Conservation (phyloP, 139 green algal species). For the Limnomonas spitsbergensis region DNA sequence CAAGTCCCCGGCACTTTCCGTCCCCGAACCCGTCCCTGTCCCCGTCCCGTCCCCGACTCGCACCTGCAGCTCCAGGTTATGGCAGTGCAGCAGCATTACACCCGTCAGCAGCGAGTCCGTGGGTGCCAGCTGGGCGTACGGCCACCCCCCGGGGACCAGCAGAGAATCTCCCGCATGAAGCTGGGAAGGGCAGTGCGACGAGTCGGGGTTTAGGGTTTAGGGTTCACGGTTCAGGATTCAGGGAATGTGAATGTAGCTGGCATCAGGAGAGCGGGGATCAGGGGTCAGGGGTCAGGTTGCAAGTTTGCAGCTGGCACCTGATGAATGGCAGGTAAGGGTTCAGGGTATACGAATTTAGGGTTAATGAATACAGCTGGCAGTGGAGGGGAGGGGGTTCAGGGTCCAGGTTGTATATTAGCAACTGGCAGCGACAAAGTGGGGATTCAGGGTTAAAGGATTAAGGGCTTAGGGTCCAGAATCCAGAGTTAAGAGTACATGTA, state of each 20-base stretch:
- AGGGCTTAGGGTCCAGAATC: too few relatives aligned
- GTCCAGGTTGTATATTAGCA: too few relatives aligned
- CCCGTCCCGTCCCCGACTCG: neutral
- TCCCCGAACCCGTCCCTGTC: neutral
- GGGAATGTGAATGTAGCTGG: too few relatives aligned
- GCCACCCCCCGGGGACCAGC: slow-evolving; percentile 36
- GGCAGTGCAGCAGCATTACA: neutral
- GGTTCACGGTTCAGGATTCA: too few relatives aligned
- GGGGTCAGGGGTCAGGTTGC: neutral
- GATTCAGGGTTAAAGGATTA: too few relatives aligned
- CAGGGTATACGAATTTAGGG: neutral
- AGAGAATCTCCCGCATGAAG: slow-evolving; percentile 17
- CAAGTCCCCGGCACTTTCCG: too few relatives aligned
- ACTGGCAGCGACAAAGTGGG: too few relatives aligned
- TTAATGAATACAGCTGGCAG: neutral
- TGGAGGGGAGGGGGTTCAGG: too few relatives aligned
- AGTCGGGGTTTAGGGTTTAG: neutral
- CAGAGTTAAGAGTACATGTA: too few relatives aligned
- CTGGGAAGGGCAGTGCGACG: neutral
- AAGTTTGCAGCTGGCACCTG: neutral
- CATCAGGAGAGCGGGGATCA: neutral
- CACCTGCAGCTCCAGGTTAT: neutral
- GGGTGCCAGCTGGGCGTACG: slow-evolving; percentile 16
- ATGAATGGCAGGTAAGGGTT: neutral
- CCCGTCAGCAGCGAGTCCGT: slow-evolving; percentile 20